Conservation (phyloP, 176 grass and related monocot species). For the Saccharum officinarum region DNA sequence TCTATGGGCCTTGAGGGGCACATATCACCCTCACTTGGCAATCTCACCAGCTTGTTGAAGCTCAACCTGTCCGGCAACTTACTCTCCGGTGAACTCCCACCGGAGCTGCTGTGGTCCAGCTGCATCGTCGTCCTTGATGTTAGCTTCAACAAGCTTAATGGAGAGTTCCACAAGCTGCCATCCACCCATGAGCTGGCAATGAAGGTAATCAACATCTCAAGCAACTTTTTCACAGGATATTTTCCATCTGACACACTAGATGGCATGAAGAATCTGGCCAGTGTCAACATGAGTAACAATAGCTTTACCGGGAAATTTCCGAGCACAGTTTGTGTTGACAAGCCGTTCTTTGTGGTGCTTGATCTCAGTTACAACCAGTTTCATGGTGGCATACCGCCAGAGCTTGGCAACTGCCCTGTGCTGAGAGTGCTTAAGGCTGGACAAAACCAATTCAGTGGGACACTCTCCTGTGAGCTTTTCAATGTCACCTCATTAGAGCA, state of each 20-base stretch:
- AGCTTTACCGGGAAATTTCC: conserved; percentile 36
- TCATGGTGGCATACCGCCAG: conserved; percentile 12
- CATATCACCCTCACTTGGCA: conserved; percentile 38
- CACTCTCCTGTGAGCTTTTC: conserved; percentile 26
- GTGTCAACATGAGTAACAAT: conserved; percentile 47
- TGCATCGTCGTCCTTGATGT: conserved; percentile 26
- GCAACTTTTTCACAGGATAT: conserved; percentile 32
- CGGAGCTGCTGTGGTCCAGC: background rate
- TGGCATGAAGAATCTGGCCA: conserved; percentile 19
- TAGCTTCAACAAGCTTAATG: conserved; percentile 42
- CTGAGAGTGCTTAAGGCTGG: conserved; percentile 32
- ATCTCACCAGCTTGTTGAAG: conserved; percentile 18
- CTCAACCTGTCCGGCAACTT: conserved; percentile 47
- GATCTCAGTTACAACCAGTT: conserved; percentile 43
- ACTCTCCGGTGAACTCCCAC: conserved; percentile 8
- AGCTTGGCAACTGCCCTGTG: conserved; percentile 26
- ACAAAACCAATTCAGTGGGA: conserved; percentile 31
- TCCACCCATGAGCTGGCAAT: background rate
- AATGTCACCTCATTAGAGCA: conserved; percentile 18
- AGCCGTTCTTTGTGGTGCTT: conserved; percentile 2
- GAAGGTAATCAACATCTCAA: conserved; percentile 46
- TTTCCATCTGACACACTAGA: conserved; percentile 34
- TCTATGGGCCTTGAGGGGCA: conserved; percentile 21
- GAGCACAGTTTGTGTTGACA: background rate
- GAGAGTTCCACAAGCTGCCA: background rate